phyloP scores from a whole-genome alignment of 2,329 filamentous ascomycete genomes.

The Trichoderma hamatum region DNA sequence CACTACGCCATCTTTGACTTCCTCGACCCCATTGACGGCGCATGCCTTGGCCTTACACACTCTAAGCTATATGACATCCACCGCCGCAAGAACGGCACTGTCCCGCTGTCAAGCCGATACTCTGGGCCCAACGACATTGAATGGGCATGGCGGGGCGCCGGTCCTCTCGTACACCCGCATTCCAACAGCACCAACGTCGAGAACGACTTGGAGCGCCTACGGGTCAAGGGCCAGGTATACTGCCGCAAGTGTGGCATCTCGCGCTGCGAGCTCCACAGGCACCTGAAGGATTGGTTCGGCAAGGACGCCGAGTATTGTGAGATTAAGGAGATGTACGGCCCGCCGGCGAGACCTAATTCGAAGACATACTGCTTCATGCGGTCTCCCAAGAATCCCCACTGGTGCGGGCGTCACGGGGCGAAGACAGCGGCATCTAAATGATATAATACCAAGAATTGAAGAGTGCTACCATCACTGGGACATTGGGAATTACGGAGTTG shows the following conservation, averaged over 20 bases:
- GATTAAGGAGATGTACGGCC: conserved; percentile 60
- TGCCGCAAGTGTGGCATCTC: conserved; percentile 64
- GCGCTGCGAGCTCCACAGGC: conserved; percentile 65
- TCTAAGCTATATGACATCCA: conserved; percentile 62
- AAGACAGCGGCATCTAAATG: conserved; percentile 26
- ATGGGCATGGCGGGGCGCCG: conserved; percentile 64
- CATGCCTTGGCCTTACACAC: conserved; percentile 63
- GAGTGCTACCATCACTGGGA: background rate
- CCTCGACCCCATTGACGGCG: conserved; percentile 66
- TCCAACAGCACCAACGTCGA: conserved; percentile 24
- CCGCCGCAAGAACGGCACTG: conserved; percentile 56
- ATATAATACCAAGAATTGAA: background rate
- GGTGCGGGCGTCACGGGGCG: conserved; percentile 59
- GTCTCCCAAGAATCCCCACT: conserved; percentile 60
- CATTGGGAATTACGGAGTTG: background rate
- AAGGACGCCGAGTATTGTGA: conserved; percentile 61
- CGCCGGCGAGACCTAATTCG: conserved; percentile 49
- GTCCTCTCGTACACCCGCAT: conserved; percentile 44
- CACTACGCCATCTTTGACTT: conserved; percentile 64
- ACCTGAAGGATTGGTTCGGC: conserved; percentile 64
- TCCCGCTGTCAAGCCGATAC: conserved; percentile 61
- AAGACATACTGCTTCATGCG: conserved; percentile 60
- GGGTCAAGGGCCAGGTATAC: conserved; percentile 61
- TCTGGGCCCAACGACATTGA: conserved; percentile 65
- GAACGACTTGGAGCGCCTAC: conserved; percentile 49